Base-by-base conservation (phyloP, 106 monocot genomes). In the Phalaenopsis aphrodite region DNA sequence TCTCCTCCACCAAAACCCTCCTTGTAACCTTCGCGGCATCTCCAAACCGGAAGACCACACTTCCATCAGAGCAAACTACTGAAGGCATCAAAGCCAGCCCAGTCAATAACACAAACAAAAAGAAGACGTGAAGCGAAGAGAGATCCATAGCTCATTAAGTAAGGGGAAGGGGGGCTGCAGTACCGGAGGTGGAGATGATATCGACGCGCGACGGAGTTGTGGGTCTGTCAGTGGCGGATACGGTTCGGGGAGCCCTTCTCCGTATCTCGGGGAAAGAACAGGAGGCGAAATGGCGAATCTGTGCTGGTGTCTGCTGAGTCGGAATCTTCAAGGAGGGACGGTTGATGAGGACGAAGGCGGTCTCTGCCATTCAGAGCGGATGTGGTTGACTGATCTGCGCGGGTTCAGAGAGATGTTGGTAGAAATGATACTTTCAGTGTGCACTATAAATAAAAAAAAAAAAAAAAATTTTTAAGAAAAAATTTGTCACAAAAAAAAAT, bases 1-100 rank as follows among this genome's bases (percentile, higher is more conserved):
- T 52, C 81, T 19, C 64, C 39, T 39, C 41, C 21, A n/a, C 75
- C 56, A 11, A 17, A 67, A 7, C 42, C 36, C 11, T 18, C 23
- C 47, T 47, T 37, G n/a, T 21, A 12, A 16, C 67, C 78, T 86
- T 83, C 18, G 77, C 76, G 19, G 57, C 80, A 66, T 79, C 87
- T 16, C 43, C 77, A 61, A 92, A 92, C 55, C 75, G 87, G 79
- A 86, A 92, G 78, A 92, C 45, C 71, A 92, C 58, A 79, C 92
- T 92, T 15, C 92, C 92, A 75, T 92, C 92, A 41, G 84, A 64
- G 82, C 81, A 86, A 82, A 84, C 92, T 92, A 85, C 82, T 80
- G 56, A 85, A 56, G 78, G 80, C 80, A 80, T 64, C 79, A 83
- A 79, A 66, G n/a, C 14, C 72, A 75, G 65, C 55, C 7, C 42